These are phyloP conservation scores for Phascolomyces articulosus DNA, from an alignment of 371 early-diverging fungal genomes.

Conservation along the genomic window DNA sequence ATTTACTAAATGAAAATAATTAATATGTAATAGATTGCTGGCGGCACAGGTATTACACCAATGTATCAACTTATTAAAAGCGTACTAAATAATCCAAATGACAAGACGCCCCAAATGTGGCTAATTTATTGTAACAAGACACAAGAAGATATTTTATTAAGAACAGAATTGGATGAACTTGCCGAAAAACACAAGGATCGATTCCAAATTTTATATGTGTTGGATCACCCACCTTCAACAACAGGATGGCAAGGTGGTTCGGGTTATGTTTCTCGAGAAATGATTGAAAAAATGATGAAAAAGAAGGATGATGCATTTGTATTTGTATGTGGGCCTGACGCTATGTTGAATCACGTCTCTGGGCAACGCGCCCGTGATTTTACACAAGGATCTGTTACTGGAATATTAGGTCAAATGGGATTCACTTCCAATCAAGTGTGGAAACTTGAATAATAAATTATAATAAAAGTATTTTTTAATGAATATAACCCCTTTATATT, in stretches of 20 bases:
- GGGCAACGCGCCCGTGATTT: slow-evolving; percentile 47
- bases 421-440: slow-evolving; percentile 40
- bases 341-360: slow-evolving; percentile 39
- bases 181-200: slow-evolving; percentile 73
- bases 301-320: slow-evolving; percentile 21
- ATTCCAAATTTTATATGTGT: slow-evolving; percentile 80
- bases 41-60: slow-evolving; percentile 93
- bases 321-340: slow-evolving; percentile 53
- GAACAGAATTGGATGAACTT: slow-evolving; percentile 79
- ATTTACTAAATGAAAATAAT: not conserved
- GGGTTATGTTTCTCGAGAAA: slow-evolving; percentile 82
- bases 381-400: slow-evolving; percentile 45
- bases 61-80: slow-evolving; percentile 88
- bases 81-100: slow-evolving; percentile 77
- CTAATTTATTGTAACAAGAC: slow-evolving; percentile 91
- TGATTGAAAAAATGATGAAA: slow-evolving; percentile 69
- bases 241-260: slow-evolving; percentile 75
- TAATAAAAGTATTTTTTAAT: no score
- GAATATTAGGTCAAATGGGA: slow-evolving; percentile 37
- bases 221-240: slow-evolving; percentile 83
- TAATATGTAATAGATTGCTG: slow-evolving; percentile 74
- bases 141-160: slow-evolving; percentile 85
- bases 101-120: slow-evolving; percentile 74
- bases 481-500: no score
- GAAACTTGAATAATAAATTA: slow-evolving; percentile 35